Conservation (phyloP, 257 asterid genomes). For the Coffea eugenioides region DNA sequence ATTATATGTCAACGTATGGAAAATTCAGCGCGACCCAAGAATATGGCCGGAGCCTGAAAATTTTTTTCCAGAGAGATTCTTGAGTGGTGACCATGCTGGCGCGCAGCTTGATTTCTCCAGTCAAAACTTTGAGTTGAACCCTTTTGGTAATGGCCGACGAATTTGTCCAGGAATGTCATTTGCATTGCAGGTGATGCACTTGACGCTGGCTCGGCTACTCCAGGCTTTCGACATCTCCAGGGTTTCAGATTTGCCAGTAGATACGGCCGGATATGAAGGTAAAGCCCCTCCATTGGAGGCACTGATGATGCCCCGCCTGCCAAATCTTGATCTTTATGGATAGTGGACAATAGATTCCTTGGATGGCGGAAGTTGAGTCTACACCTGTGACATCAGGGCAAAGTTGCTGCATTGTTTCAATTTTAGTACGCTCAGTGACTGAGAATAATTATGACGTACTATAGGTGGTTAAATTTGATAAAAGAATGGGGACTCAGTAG, state of each 20-base stretch:
- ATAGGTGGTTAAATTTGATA: no score
- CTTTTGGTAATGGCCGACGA: slow-evolving; percentile 53
- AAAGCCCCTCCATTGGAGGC: slow-evolving; percentile 38
- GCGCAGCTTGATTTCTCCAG: slow-evolving; percentile 34
- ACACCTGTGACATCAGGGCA: no score
- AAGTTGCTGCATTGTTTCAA: no score
- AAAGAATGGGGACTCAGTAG: no score
- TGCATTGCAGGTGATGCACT: slow-evolving; percentile 37
- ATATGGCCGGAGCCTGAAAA: not conserved
- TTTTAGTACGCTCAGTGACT: no score
- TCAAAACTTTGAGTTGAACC: slow-evolving; percentile 43
- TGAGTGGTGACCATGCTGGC: slow-evolving; percentile 23
- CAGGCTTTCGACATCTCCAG: slow-evolving; percentile 45
- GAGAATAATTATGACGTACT: no score
- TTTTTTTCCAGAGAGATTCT: not conserved
- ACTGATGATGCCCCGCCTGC: slow-evolving; percentile 31
- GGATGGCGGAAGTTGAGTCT: no score
- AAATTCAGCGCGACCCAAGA: not conserved
- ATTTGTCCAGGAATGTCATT: slow-evolving; percentile 46
- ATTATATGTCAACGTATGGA: not conserved
- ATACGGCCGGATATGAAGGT: slow-evolving; percentile 44
- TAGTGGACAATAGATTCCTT: no score
- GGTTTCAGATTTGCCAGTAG: slow-evolving; percentile 24
- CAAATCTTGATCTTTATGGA: not conserved
- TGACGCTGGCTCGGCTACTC: slow-evolving; percentile 41